Base-by-base conservation (phyloP, 768 basidiomycete species). In the Clathrus columnatus region DNA sequence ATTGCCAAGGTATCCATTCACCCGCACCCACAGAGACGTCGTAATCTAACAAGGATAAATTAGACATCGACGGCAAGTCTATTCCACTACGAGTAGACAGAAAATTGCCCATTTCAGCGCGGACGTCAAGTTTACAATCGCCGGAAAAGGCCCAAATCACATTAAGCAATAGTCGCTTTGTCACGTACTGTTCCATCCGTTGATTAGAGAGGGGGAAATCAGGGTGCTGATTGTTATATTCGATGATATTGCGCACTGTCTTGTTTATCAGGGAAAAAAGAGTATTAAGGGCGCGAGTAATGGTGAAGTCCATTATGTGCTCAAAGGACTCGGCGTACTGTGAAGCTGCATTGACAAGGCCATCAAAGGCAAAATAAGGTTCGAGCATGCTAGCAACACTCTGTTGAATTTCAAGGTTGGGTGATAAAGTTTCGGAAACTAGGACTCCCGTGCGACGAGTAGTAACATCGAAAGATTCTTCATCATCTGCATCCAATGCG, bases 251-350 rank as follows among this genome's bases (percentile, higher is more conserved):
- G 14, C 94, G 89, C 36, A 85, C 83, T 0, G 91, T 92, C 73
- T 97, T 97, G 79, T 97, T 97, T 70, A 98, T 72, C 50, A 98
- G 80, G 10, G 96, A 98, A 76, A 99, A 98, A 18, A 99, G 79
- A 0, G 96, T 98, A 63, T 90, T 91, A 54, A 98, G 82, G 0
- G 92, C 92, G 43, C 96, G 89, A 7, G 86, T 91, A 29, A 71
- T 68, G 1, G 95, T 96, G 73, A 98, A 97, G 69, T 97, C 94
- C 96, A 99, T 98, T 73, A 99, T 97, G 64, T 99, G 96, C 62
- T 92, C 88, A 46, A 92, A 84, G n/a, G 82, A 78, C 48, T 82
- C 82, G 0, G 93, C 91, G 62, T 84, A 91, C 21, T 76, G 74
- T 43, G 97, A 75, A 4, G 93, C 91, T 4, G 79, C 73, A 60